Evolutionary conservation across 441 rosid species (phyloP).

Genomic region (Mallotus repandus): DNA sequence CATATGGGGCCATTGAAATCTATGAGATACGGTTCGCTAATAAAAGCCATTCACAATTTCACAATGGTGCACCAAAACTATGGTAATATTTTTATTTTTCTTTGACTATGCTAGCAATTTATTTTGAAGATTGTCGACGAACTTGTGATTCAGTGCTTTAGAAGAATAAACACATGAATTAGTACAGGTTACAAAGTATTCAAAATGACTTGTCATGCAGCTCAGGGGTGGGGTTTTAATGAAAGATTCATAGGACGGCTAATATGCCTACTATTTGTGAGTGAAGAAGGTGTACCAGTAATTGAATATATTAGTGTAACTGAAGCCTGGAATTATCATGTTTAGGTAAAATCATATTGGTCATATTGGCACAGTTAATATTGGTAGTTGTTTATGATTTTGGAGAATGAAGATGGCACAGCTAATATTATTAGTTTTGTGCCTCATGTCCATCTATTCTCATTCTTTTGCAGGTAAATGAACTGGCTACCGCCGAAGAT

Average conservation of each 20-base stretch:
- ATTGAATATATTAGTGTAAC: too few species aligned
- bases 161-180: background rate
- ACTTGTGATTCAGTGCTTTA: background rate
- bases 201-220: too few species aligned
- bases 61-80: conserved; percentile 74
- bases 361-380: too few species aligned
- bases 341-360: too few species aligned
- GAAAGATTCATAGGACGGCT: background rate
- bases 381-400: too few species aligned
- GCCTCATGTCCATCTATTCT: background rate
- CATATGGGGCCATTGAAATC: conserved; percentile 83
- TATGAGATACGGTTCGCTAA: conserved; percentile 58
- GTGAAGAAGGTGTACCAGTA: too few species aligned
- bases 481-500: conserved; percentile 7
- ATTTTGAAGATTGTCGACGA: background rate
- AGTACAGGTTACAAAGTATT: too few species aligned
- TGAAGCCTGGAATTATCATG: too few species aligned
- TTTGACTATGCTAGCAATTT: background rate
- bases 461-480: conserved; percentile 35
- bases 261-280: background rate
- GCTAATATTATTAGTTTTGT: background rate
- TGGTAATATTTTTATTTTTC: conserved; percentile 39
- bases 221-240: too few species aligned
- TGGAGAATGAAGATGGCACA: too few species aligned
- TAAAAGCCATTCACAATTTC: conserved; percentile 71